A percentile compares a stretch with the other conserved stretches of the same genome.
phyloP scores from a whole-genome alignment of 768 basidiomycete species.

The Hydnum rufescens region DNA sequence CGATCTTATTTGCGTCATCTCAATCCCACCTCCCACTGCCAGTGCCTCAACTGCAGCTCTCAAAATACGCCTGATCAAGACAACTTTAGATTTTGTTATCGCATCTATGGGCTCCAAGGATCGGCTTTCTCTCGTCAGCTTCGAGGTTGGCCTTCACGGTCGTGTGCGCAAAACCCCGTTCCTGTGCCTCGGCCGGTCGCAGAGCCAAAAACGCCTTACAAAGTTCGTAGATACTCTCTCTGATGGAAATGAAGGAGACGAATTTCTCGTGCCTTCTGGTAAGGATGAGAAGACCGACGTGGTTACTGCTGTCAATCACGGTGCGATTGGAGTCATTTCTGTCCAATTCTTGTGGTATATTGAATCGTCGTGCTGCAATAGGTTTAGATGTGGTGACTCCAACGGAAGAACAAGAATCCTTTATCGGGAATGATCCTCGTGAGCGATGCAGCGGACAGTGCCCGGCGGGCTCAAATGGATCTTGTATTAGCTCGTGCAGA shows the following conservation, averaged over 20 bases:
- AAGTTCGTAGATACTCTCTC: conserved; percentile 53
- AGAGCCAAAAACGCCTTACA: conserved; percentile 47
- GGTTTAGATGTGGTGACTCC: conserved; percentile 61
- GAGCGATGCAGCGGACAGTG: conserved; percentile 81
- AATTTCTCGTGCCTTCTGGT: conserved; percentile 45
- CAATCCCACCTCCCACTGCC: conserved; percentile 55
- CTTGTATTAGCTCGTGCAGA: conserved; percentile 91
- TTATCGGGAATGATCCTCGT: conserved; percentile 83
- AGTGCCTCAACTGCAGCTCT: conserved; percentile 63
- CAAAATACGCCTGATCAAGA: conserved; percentile 75
- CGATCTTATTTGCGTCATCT: conserved; percentile 83
- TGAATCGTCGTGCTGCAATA: background rate
- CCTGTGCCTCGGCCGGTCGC: conserved; percentile 45
- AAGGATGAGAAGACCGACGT: conserved; percentile 94
- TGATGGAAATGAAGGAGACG: conserved; percentile 20
- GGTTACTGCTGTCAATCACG: conserved; percentile 95
- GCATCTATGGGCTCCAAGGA: conserved; percentile 59
- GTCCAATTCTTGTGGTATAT: background rate
- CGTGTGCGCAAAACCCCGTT: conserved; percentile 87
- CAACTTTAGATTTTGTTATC: conserved; percentile 67
- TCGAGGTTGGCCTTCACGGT: conserved; percentile 71
- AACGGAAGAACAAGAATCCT: conserved; percentile 81
- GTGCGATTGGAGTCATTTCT: conserved; percentile 21
- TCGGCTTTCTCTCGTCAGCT: conserved; percentile 77
- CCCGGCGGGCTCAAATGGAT: conserved; percentile 93